Evolutionary conservation across 164 flowering plant species (phyloP), one percentile per base, ranked within the genome.

Genomic region (Santalum album): DNA sequence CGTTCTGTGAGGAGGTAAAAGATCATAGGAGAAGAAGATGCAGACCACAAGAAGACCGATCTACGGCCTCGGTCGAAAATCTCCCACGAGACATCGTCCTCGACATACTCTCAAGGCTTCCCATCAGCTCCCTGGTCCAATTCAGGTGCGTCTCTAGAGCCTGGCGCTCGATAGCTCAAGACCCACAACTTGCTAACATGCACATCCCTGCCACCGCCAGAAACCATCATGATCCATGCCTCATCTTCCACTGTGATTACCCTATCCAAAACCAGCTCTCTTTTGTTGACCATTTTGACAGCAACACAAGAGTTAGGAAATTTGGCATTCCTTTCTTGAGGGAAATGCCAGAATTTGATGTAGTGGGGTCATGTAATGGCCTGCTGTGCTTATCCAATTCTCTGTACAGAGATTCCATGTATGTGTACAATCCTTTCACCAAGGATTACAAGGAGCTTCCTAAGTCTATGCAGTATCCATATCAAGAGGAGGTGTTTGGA

Each of bases 301-400:
- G 32, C 19, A 16, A 53, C 25, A 11, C 25, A 51, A 45, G 32
- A 12, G 65, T 68, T 12, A 58, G 51, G 11, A 72, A 56, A 25
- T 36, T 78, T 20, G 7, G 36, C 6, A 24, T 43, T 0, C 74
- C 75, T 2, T 72, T 70, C 53, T 38, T 18, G 26, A 36, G 26
- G 17, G 4, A 35, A 12, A 70, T 68, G 71, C 60, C 71, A 1
- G 79, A 72, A 18, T 75, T 72, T 24, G 65, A 67, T 7, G 65
- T 75, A 0, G 65, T 72, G 2, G 75, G 75, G 6, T 78, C 79
- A 0, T 78, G 77, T 49, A 64, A 75, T 51, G 79, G 79, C 3
- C 53, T 78, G 45, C 42, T 73, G 0, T 73, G 74, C 45, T 27
- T 78, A 14, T 57, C 68, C 12, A 69, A 73, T 58, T 59, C 74